These are phyloP conservation scores for Cantharellus cinnabarinus DNA, from an alignment of 768 basidiomycete genomes.

Conservation along the genomic window DNA sequence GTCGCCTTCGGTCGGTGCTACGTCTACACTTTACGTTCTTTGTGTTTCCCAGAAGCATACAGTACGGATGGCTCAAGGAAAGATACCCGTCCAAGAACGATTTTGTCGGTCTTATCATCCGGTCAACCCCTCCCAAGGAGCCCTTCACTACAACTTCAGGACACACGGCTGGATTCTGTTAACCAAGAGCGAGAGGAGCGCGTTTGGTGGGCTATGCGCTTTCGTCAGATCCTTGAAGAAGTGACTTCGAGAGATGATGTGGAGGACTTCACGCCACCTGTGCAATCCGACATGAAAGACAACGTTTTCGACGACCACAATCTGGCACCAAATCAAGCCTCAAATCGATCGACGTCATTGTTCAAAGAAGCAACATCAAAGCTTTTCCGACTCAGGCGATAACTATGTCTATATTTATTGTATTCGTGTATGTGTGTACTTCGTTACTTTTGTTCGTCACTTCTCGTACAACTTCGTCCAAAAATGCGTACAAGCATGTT, in stretches of 20 bases:
- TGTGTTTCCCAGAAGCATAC: slow-evolving; percentile 20
- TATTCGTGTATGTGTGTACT: not conserved
- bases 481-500: too few species aligned
- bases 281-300: not conserved
- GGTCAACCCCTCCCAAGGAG: slow-evolving; percentile 49
- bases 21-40: slow-evolving; percentile 25
- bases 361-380: not conserved
- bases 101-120: slow-evolving; percentile 22
- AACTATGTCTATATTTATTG: not conserved
- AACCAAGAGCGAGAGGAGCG: slow-evolving; percentile 44
- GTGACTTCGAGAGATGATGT: slow-evolving; percentile 14
- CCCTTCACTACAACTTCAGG: slow-evolving; percentile 39
- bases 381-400: not conserved
- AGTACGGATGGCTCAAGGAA: not conserved
- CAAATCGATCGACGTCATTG: not conserved
- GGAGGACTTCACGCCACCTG: not conserved
- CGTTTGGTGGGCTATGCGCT: slow-evolving; percentile 52
- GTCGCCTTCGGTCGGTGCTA: slow-evolving; percentile 33
- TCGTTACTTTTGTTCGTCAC: not conserved
- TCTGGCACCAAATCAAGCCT: not conserved
- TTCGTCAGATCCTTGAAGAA: slow-evolving; percentile 41
- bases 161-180: slow-evolving; percentile 15
- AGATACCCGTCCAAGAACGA: slow-evolving; percentile 14
- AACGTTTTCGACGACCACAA: not conserved
- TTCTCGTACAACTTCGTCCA: too few species aligned